Base-by-base conservation (phyloP, 108 stramenopile species). In the Heterococcus sp. region DNA sequence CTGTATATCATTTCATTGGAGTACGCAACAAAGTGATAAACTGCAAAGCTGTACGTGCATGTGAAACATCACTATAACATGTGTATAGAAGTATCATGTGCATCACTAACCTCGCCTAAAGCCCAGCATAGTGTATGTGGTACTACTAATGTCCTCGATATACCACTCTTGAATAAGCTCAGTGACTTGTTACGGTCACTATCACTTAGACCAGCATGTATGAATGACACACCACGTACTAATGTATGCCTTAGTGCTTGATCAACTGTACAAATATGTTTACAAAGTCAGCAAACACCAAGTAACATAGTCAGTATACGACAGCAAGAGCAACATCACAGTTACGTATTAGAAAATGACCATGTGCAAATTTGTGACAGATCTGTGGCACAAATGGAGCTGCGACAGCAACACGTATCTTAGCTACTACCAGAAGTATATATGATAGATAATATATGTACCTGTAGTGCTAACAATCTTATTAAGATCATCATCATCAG, bases 101-200 rank as follows among this genome's bases (percentile, higher is more conserved):
- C 46, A 58, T 58, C 46, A 58, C 46, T 14, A 14, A 58, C 46
- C 46, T 82, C 81, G 26, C 79, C 85, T 30, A 96, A 38, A 72
- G 90, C 90, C 96, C 96, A 97, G 74, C 93, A 95, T 37, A 95
- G 76, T 32, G 91, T 89, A 27, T 87, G 85, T 8, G 96, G 94
- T 39, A 91, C 92, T 32, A 97, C 93, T n/a, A 99, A 26, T 31
- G 68, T 33, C 1, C 1, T 1, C 34, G 68, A 31, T 21, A 21
- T 11, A 33, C 4, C 28, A 11, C 11, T 33, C 1, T 1, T 68
- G 68, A 29, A 30, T 26, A 3, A 21, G 68, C 1, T 33, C n/a
- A 68, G 28, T 68, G 68, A 2, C 21, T 2, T 1, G 28, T 14
- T 29, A 8, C 87, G 89, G 78, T 99, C 97, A 35, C 85, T 85